These are phyloP conservation scores for Trichoderma lentiforme DNA, from an alignment of 2,329 filamentous ascomycete genomes.

Conservation along the genomic window DNA sequence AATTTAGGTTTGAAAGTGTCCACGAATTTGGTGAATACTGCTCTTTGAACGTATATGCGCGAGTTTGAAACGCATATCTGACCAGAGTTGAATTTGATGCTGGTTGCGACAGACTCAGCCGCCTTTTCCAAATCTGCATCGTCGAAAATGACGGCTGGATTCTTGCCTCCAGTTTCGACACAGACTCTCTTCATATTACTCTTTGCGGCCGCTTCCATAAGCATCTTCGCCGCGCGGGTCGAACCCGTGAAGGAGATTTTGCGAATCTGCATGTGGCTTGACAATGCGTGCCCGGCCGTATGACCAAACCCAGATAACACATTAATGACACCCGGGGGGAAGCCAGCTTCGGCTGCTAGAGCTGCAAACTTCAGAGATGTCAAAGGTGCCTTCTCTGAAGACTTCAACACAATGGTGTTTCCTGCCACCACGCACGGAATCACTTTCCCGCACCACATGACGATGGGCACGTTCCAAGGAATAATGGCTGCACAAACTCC, in stretches of 20 bases:
- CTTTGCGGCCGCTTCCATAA: slow-evolving; percentile 63
- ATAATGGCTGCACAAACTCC: slow-evolving; percentile 69
- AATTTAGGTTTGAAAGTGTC: slow-evolving; percentile 55
- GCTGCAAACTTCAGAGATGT: slow-evolving; percentile 59
- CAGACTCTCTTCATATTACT: slow-evolving; percentile 57
- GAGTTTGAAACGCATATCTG: slow-evolving; percentile 60
- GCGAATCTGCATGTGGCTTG: slow-evolving; percentile 60
- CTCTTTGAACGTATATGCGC: slow-evolving; percentile 56
- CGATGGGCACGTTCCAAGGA: slow-evolving; percentile 68
- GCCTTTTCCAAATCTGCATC: slow-evolving; percentile 61
- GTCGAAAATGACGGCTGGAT: slow-evolving; percentile 55
- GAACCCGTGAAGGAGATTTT: slow-evolving; percentile 75
- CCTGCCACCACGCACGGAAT: slow-evolving; percentile 62
- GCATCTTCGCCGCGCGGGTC: slow-evolving; percentile 61
- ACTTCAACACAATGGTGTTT: slow-evolving; percentile 60
- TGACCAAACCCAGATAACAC: slow-evolving; percentile 65
- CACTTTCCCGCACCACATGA: slow-evolving; percentile 46
- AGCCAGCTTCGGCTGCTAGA: slow-evolving; percentile 66
- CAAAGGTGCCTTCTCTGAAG: slow-evolving; percentile 60
- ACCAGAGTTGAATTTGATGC: slow-evolving; percentile 52
- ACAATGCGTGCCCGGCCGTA: slow-evolving; percentile 63
- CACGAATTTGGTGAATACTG: slow-evolving; percentile 57
- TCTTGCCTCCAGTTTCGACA: slow-evolving; percentile 59
- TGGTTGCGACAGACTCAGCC: slow-evolving; percentile 45
- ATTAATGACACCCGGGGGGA: slow-evolving; percentile 71